phyloP scores from a whole-genome alignment of 1,284 basidiomycete genomes.

The Lignosus rhinocerotis region DNA sequence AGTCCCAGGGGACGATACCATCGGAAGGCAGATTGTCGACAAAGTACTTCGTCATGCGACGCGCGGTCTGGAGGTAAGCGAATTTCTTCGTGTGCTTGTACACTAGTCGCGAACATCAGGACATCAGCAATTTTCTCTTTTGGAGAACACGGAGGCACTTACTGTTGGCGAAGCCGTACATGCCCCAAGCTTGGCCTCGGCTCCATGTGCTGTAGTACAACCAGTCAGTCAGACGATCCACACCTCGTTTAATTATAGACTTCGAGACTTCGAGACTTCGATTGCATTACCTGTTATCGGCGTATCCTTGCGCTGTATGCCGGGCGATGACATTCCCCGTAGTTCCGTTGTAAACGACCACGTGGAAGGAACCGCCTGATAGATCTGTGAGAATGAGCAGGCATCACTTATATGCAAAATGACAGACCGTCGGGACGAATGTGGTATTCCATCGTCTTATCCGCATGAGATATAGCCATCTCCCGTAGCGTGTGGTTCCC shows the following conservation, averaged over 20 bases:
- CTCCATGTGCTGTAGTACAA: conserved; percentile 59
- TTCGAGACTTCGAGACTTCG: not conserved
- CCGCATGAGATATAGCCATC: conserved; percentile 64
- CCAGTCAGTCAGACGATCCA: not conserved
- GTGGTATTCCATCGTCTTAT: conserved; percentile 68
- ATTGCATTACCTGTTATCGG: conserved; percentile 47
- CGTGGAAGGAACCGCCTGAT: conserved; percentile 63
- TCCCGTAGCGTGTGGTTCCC: conserved; percentile 57
- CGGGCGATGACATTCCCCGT: conserved; percentile 59
- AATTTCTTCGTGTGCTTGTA: conserved; percentile 50
- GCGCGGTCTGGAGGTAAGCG: conserved; percentile 58
- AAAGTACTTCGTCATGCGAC: conserved; percentile 59
- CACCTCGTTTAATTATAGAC: not conserved
- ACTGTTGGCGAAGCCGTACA: conserved; percentile 73
- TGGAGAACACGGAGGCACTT: conserved; percentile 23
- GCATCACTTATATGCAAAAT: not conserved
- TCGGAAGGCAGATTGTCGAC: conserved; percentile 53
- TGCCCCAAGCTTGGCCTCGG: conserved; percentile 70
- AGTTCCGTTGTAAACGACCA: conserved; percentile 65
- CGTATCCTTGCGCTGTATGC: conserved; percentile 61
- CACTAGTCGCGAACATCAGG: conserved; percentile 43
- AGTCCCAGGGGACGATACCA: conserved; percentile 73
- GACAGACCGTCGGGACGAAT: conserved; percentile 58
- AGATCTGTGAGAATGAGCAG: not conserved
- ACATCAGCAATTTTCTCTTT: not conserved